These are phyloP conservation scores for Dunaliella primolecta DNA, from an alignment of 139 green algal species.

Conservation along the genomic window DNA sequence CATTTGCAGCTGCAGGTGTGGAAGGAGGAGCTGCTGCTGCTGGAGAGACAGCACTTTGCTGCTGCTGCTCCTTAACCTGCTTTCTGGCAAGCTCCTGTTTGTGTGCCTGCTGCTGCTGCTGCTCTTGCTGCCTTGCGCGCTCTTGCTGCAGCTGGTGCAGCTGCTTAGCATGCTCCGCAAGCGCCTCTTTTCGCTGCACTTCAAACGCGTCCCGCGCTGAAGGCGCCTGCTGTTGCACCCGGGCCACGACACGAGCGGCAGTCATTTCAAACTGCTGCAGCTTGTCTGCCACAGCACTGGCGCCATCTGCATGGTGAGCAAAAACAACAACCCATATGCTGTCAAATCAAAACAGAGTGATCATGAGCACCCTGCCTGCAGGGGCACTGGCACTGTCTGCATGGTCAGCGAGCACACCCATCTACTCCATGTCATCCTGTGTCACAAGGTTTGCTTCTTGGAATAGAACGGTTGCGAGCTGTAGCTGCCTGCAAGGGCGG, in stretches of 20 bases:
- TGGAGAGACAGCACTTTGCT: no score
- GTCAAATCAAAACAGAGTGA: no score
- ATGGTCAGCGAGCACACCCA: no score
- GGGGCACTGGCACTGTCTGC: no score
- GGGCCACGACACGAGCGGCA: neutral
- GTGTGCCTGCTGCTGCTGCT: neutral
- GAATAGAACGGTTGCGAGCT: no score
- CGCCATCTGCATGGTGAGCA: neutral
- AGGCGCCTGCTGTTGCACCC: neutral
- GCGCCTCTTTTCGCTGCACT: neutral
- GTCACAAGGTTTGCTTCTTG: no score
- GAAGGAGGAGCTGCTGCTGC: no score
- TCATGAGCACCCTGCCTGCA: no score
- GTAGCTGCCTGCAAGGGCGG: no score
- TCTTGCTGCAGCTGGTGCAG: neutral
- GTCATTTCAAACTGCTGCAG: conserved; percentile 2
- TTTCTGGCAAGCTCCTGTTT: neutral
- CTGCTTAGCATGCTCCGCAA: neutral
- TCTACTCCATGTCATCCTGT: no score
- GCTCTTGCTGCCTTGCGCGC: neutral
- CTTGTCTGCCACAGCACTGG: neutral
- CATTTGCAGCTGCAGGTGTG: neutral
- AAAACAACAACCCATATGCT: no score
- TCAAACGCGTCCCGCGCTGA: neutral
- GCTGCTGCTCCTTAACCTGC: no score